Base-by-base conservation (phyloP, 306 rosid species). In the barrel medic (Medicago truncatula) region DNA sequence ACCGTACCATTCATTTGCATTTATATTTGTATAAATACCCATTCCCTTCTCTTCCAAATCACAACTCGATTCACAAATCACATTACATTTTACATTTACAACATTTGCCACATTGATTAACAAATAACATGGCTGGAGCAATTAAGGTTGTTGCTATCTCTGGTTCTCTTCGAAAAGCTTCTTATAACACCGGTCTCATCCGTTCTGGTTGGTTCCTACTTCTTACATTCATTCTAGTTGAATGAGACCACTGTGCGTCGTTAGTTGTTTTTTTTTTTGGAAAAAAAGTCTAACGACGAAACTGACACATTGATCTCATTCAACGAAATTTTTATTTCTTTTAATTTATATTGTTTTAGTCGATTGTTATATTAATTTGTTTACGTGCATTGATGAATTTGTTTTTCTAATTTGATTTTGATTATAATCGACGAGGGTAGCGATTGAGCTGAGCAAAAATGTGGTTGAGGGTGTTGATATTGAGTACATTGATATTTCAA, bases 81-180 rank as follows among this genome's bases (percentile, higher is more conserved):
- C 47, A 43, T 10, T 2, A 43, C 7, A 34, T 4, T 34, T 10
- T 2, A 43, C 7, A 34, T 4, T 34, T 6, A 5, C 38, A 34
- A 34, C 38, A 34, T 34, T 34, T 34, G 7, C 7, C 7, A 12
- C 12, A 10, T 9, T 43, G 4, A 46, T 16, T 46, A 50, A 75
- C 17, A 34, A 34, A 34, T 4, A 76, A 9, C 2, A 75, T 80
- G 83, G 70, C 79, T 43, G 54, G 56, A 4, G 4, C 75, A 9
- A 81, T 91, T 3, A 84, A 85, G 56, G 85, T 89, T 36, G 96
- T 77, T 5, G 93, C 93, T 3, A 4, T 91, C 2, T 84, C 87
- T 50, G 93, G 96, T 3, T 91, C 96, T 10, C 76, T 91, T 0
- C 89, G 96, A 8, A 81, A 81, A 66, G 91, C 73, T 41, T 91